Evolutionary conservation across 805 yeast species (phyloP).

Genomic region (Sugiyamaella floridensis): DNA sequence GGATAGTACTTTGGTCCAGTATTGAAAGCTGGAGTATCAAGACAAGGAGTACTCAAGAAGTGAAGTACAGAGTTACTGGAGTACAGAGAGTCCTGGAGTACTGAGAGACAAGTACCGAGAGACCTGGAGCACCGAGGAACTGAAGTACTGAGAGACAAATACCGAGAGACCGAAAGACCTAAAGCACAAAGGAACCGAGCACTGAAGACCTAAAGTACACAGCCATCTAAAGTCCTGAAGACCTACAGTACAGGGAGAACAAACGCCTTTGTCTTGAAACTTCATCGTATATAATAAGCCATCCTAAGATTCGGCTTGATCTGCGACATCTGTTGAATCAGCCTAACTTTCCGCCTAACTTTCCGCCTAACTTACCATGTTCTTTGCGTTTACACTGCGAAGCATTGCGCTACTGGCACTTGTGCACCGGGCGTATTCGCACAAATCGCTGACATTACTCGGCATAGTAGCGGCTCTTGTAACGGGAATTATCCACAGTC

Average conservation of each 20-base stretch:
- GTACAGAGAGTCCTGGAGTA: too few relatives aligned
- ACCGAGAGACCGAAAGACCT: background rate
- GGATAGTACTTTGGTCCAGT: too few relatives aligned
- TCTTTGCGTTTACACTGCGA: background rate
- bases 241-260: too few relatives aligned
- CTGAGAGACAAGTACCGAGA: background rate
- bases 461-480: slow-evolving; percentile 35
- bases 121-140: background rate
- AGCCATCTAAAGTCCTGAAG: too few relatives aligned
- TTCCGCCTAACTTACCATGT: background rate
- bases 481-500: slow-evolving; percentile 37
- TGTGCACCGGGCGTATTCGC: slow-evolving; percentile 7
- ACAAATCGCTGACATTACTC: slow-evolving; percentile 32
- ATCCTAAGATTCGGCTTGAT: too few relatives aligned
- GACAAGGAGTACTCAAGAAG: too few relatives aligned
- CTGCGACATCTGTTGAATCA: too few relatives aligned
- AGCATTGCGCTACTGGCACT: background rate
- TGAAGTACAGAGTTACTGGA: too few relatives aligned
- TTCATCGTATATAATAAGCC: too few relatives aligned
- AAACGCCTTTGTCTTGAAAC: too few relatives aligned
- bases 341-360: background rate
- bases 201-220: background rate
- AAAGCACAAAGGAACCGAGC: background rate
- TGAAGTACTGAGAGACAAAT: background rate
- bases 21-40: too few relatives aligned